Conservation (phyloP, 2,329 filamentous ascomycete species). For the Cucurbitaria berberidis region DNA sequence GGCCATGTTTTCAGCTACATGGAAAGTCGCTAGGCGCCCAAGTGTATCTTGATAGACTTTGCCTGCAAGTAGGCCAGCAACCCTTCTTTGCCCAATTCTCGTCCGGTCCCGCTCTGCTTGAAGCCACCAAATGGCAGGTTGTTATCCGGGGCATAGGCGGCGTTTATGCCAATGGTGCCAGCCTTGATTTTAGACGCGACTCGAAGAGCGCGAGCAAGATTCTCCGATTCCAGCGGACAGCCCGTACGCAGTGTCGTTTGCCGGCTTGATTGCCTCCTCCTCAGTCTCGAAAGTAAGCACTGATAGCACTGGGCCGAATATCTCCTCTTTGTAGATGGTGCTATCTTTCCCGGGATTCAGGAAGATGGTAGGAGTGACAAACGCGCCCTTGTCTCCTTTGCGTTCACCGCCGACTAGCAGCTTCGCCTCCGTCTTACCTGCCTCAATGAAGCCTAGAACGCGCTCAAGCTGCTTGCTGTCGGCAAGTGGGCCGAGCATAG, state of each 20-base stretch:
- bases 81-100: conserved; percentile 35
- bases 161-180: conserved; percentile 24
- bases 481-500: conserved; percentile 39
- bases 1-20: too few relatives aligned
- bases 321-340: conserved; percentile 37
- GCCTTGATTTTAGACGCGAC: conserved; percentile 35
- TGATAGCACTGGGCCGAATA: conserved; percentile 37
- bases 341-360: conserved; percentile 30
- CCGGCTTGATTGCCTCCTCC: conserved; percentile 36
- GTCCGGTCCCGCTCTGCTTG: conserved; percentile 38
- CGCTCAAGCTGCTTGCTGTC: conserved; percentile 36
- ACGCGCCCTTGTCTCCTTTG: conserved; percentile 36
- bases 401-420: conserved; percentile 36
- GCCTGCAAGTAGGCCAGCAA: conserved; percentile 34
- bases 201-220: conserved; percentile 25
- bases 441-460: conserved; percentile 39
- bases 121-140: conserved; percentile 38
- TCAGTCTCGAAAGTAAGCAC: conserved; percentile 39
- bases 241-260: conserved; percentile 33
- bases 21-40: neutral
- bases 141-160: conserved; percentile 33
- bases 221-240: conserved; percentile 14
- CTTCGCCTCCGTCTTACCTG: conserved; percentile 35
- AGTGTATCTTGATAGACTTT: conserved; percentile 18
- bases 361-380: conserved; percentile 41